These are phyloP conservation scores for Raffaelea arxii DNA, from an alignment of 2,329 filamentous ascomycete species.

Conservation along the genomic window DNA sequence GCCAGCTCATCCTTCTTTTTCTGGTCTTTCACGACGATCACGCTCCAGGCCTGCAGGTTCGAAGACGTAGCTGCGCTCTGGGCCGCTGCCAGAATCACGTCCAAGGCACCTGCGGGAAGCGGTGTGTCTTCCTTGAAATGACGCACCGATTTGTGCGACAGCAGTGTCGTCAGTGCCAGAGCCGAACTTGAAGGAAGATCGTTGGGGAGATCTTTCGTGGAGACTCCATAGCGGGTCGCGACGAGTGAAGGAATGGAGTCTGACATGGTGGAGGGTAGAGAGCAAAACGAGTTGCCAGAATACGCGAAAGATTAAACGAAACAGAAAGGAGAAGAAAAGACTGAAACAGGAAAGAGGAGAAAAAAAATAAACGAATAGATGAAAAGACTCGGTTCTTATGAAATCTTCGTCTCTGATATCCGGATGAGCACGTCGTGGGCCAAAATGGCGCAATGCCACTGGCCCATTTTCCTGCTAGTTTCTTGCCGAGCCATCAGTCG, in stretches of 20 bases:
- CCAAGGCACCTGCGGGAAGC: constrained; percentile 17
- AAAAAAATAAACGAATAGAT: background rate
- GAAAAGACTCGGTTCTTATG: background rate
- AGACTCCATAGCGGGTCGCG: background rate
- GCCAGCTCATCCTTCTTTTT: constrained; percentile 18
- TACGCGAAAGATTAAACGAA: background rate
- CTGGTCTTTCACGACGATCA: constrained; percentile 18
- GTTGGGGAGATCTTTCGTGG: background rate
- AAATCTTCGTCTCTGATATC: background rate
- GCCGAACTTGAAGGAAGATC: background rate
- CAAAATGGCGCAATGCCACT: background rate
- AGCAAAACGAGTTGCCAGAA: background rate
- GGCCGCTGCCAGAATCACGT: constrained; percentile 20
- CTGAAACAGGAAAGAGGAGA: background rate
- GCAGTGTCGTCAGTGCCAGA: constrained; percentile 16
- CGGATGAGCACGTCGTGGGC: background rate
- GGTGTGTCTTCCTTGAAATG: constrained; percentile 15
- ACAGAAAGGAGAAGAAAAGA: background rate
- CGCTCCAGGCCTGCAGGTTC: constrained; percentile 24
- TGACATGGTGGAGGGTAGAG: background rate
- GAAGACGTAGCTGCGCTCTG: constrained; percentile 24
- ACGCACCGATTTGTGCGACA: constrained; percentile 21
- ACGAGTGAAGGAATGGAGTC: background rate
- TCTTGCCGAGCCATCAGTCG: background rate
- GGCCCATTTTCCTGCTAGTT: background rate